Base-by-base conservation (phyloP, 257 asterid genomes). In the Plantago major region DNA sequence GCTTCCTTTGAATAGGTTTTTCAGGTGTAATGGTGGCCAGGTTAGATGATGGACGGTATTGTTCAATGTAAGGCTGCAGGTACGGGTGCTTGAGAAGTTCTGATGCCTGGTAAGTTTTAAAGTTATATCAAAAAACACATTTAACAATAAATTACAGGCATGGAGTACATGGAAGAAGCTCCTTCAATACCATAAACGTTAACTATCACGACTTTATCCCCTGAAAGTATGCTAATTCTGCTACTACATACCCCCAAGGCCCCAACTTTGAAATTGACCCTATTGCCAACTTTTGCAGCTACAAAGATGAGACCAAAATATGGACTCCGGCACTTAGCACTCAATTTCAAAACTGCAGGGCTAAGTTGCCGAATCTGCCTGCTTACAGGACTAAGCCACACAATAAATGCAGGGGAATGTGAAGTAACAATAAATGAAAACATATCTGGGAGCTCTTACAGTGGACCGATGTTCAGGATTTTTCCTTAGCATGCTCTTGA, bases 401-500 rank as follows among this genome's bases (percentile, higher is more conserved):
- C 26, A 22, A 22, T 22, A 22, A 22, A 22, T 22, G 26, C 26
- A 22, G 26, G 26, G 26, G 26, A 22, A 22, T 22, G 26, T 22
- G 2, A 22, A 22, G 1, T 22, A 22, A 22, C 26, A 22, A 22
- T 33, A 1, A 33, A 67, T 15, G 51, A 64, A 62, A 52, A n/a
- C 42, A 67, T 62, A 47, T 68, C 11, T 16, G 28, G 43, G 40
- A 73, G 68, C 67, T 76, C 86, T 85, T 87, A 89, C 99, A 61
- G 74, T 89, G 52, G 95, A 85, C 52, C 97, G 95, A 68, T 93
- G 96, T 73, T 89, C 99, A 0, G 99, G 99, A 75, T 84, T 93
- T 83, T 93, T 93, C 67, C 99, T 78, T 53, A 93, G 92, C 99
- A 93, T 93, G 76, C 94, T 84, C 81, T 84, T 89, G 86, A 93